phyloP scores from a whole-genome alignment of 352 stramenopile species.

The Phytopythium montanum region DNA sequence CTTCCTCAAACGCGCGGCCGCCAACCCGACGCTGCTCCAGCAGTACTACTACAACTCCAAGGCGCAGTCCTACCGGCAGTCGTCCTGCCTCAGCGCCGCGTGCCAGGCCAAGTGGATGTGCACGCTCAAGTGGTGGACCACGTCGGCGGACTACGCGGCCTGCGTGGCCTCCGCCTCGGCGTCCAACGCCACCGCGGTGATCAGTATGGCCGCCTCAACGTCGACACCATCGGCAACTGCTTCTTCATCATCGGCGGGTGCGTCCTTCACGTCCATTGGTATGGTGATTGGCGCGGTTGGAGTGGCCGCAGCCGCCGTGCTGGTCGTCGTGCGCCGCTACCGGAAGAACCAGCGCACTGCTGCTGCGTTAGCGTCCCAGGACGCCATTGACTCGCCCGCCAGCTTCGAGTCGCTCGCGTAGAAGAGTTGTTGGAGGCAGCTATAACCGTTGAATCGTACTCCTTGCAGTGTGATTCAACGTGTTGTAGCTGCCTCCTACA shows the following conservation, averaged over 20 bases:
- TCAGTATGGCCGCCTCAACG: neutral
- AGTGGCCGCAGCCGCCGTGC: neutral
- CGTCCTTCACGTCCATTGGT: neutral
- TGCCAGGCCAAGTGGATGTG: slow-evolving; percentile 62
- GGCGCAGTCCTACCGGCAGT: slow-evolving; percentile 44
- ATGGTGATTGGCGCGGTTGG: neutral
- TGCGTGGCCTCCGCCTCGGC: slow-evolving; percentile 28
- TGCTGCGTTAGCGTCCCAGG: neutral
- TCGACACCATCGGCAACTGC: neutral
- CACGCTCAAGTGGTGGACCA: slow-evolving; percentile 67
- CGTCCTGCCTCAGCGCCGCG: slow-evolving; percentile 27
- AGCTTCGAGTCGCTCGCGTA: slow-evolving; percentile 2
- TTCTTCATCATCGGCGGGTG: neutral
- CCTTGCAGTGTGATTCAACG: too few species aligned
- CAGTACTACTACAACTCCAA: slow-evolving; percentile 83
- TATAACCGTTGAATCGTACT: too few species aligned
- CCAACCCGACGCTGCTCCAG: slow-evolving; percentile 37
- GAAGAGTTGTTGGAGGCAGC: too few species aligned
- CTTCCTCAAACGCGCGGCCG: slow-evolving; percentile 39
- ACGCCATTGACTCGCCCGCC: neutral
- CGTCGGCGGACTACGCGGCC: slow-evolving; percentile 42
- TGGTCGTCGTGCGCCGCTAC: slow-evolving; percentile 3
- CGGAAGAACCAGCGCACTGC: neutral
- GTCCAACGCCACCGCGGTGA: neutral
- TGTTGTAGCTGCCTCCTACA: neutral